Conservation (phyloP, 1,139 yeast species). For the Yamadazyma sp. region DNA sequence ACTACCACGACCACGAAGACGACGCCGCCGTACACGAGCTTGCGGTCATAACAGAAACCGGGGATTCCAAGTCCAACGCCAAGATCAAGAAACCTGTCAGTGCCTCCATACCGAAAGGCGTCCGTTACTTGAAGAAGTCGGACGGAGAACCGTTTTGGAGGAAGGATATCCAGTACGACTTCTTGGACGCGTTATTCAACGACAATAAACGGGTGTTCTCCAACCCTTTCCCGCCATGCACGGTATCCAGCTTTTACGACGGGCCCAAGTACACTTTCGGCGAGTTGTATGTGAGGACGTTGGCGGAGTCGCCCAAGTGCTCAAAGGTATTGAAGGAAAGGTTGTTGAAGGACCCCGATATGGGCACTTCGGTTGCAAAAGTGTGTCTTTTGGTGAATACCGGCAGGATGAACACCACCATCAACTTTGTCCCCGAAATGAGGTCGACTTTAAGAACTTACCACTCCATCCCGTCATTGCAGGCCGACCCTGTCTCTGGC, state of each 20-base stretch:
- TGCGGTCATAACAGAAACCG: constrained; percentile 5
- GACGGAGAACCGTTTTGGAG: constrained; percentile 96
- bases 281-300: constrained; percentile 79
- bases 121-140: constrained; percentile 69
- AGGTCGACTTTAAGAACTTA: constrained; percentile 88
- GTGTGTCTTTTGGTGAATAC: constrained; percentile 85
- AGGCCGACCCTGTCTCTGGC: constrained; percentile 56
- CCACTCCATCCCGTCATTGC: constrained; percentile 90
- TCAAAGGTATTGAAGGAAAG: constrained; percentile 82
- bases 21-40: constrained; percentile 5
- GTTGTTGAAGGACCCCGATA: constrained; percentile 58
- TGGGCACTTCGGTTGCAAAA: constrained; percentile 75
- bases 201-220: constrained; percentile 68
- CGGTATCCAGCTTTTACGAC: constrained; percentile 35
- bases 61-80: constrained; percentile 10
- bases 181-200: constrained; percentile 62
- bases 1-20: constrained; percentile 5
- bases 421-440: constrained; percentile 96
- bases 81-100: constrained; percentile 14
- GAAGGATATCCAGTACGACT: constrained; percentile 82
- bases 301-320: constrained; percentile 82
- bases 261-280: constrained; percentile 67
- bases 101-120: constrained; percentile 23
- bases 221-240: constrained; percentile 47
- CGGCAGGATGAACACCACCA: constrained; percentile 93